These are phyloP conservation scores for Tarenaya hassleriana DNA, from an alignment of 345 rosid species.

Conservation along the genomic window DNA sequence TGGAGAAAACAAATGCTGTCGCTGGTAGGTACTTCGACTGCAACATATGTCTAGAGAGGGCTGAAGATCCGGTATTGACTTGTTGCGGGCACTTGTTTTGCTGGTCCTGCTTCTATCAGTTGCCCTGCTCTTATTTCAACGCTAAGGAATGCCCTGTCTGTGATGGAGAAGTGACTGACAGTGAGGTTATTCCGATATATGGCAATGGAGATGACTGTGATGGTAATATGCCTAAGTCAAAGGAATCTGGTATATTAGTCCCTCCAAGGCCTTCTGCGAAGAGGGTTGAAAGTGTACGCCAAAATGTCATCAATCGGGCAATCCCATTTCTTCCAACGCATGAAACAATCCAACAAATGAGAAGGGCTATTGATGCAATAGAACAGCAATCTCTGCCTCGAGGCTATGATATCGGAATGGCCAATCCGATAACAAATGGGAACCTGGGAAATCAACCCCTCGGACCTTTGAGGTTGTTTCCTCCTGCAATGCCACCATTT, in stretches of 20 bases:
- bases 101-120: constrained; percentile 59
- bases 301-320: constrained; percentile 31
- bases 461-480: constrained; percentile 27
- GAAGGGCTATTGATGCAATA: constrained; percentile 31
- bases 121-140: constrained; percentile 37
- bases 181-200: constrained; percentile 49
- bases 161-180: constrained; percentile 41
- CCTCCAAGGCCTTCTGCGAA: constrained; percentile 54
- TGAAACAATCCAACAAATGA: constrained; percentile 33
- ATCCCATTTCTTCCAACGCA: constrained; percentile 28
- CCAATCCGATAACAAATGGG: constrained; percentile 21
- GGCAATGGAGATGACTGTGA: constrained; percentile 33
- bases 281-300: constrained; percentile 48
- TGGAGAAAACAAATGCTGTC: constrained; percentile 26
- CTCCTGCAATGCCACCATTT: constrained; percentile 30
- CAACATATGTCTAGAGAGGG: constrained; percentile 49
- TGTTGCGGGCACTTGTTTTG: constrained; percentile 72
- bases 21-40: constrained; percentile 40
- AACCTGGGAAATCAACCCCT: constrained; percentile 12
- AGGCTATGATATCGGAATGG: constrained; percentile 25
- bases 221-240: constrained; percentile 19
- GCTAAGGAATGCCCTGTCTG: constrained; percentile 43
- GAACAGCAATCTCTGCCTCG: constrained; percentile 24
- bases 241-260: constrained; percentile 33
- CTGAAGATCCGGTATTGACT: constrained; percentile 50